phyloP scores from a whole-genome alignment of 179 eudicot species.

The Beta lomatogona region DNA sequence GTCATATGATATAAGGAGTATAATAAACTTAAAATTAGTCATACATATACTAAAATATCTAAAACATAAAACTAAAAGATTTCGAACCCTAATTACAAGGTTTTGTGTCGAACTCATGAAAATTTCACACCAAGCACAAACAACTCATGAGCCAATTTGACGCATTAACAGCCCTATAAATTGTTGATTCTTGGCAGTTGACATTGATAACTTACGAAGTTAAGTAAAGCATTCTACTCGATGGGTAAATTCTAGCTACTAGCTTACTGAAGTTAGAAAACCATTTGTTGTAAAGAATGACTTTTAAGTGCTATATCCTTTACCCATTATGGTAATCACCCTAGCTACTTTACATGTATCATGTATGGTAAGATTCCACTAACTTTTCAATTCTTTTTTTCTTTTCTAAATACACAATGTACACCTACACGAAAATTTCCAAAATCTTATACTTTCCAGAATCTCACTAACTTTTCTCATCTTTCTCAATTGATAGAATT shows the following conservation, averaged over 20 bases:
- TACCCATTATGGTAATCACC: neutral
- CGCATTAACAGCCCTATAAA: too few species aligned
- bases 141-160: too few species aligned
- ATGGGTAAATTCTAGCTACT: neutral
- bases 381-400: neutral
- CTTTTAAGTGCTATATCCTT: neutral
- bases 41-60: too few species aligned
- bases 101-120: too few species aligned
- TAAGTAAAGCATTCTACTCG: neutral
- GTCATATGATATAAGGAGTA: too few species aligned
- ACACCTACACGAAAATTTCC: neutral
- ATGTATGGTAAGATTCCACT: neutral
- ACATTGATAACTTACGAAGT: neutral
- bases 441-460: too few species aligned
- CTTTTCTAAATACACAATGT: neutral
- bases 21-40: too few species aligned
- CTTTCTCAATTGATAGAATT: too few species aligned
- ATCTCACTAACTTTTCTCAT: too few species aligned
- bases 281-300: neutral
- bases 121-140: too few species aligned
- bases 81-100: too few species aligned
- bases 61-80: too few species aligned
- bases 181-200: neutral
- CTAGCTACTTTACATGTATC: neutral
- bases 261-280: conserved; percentile 14